Conservation (phyloP, 352 stramenopile species). For the Phytophthora fragariae region DNA sequence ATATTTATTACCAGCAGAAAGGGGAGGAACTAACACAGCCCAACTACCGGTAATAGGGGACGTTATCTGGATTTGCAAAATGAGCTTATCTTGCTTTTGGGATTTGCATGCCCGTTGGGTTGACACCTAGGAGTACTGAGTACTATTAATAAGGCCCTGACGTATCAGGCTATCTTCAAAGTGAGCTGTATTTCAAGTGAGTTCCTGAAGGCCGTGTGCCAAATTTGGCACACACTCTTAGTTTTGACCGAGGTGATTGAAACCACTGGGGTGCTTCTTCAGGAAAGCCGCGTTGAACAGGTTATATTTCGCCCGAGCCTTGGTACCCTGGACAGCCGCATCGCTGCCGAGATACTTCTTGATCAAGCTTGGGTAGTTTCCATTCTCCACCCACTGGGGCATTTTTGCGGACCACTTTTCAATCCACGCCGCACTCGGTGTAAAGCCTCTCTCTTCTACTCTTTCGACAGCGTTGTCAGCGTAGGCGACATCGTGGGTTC, state of each 20-base stretch:
- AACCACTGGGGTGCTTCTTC: neutral
- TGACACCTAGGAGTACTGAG: no score
- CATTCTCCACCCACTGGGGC: neutral
- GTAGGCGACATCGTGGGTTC: neutral
- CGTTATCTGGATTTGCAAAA: no score
- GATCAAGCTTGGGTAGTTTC: neutral
- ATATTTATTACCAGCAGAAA: no score
- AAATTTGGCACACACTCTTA: no score
- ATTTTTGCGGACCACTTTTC: neutral
- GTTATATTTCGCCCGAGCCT: neutral
- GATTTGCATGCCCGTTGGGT: no score
- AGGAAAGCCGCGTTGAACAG: constrained; percentile 6
- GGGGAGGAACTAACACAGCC: no score
- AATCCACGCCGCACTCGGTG: neutral
- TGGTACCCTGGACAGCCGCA: neutral
- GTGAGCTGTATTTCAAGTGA: no score
- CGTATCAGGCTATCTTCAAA: no score
- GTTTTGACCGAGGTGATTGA: neutral
- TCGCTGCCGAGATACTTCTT: neutral
- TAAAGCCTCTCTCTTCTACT: constrained; percentile 6
- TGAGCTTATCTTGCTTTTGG: no score
- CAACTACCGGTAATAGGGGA: no score
- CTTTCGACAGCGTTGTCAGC: neutral
- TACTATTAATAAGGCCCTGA: no score
- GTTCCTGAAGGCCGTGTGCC: no score